These are phyloP conservation scores for Nakaseomyces delphensis DNA, from an alignment of 1,139 yeast genomes.

Conservation along the genomic window DNA sequence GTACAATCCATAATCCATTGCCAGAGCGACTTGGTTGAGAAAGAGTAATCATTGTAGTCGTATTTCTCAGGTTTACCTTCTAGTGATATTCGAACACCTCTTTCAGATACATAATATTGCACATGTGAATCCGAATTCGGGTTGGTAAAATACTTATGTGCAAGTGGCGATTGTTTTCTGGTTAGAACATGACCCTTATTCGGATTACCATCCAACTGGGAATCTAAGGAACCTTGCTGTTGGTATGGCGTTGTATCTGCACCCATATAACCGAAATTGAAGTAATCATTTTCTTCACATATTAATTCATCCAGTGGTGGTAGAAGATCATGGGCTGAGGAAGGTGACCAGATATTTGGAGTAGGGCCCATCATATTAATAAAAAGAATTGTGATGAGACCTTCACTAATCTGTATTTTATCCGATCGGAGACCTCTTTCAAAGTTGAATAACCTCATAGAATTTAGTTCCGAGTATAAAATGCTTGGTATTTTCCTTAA, in stretches of 20 bases:
- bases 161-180: constrained; percentile 50
- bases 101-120: constrained; percentile 66
- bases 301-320: constrained; percentile 31
- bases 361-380: constrained; percentile 51
- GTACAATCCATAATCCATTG: constrained; percentile 93
- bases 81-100: constrained; percentile 53
- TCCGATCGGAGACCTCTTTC: constrained; percentile 60
- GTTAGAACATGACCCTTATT: not conserved
- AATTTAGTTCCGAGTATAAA: constrained; percentile 48
- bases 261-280: constrained; percentile 15
- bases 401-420: constrained; percentile 54
- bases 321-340: constrained; percentile 37
- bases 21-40: constrained; percentile 68
- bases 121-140: constrained; percentile 79
- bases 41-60: constrained; percentile 24
- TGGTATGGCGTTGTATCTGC: too few relatives aligned
- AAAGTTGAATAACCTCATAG: constrained; percentile 62
- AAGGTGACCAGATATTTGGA: constrained; percentile 66
- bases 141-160: constrained; percentile 71
- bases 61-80: constrained; percentile 34
- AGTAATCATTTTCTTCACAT: constrained; percentile 27
- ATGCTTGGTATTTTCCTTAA: constrained; percentile 41
- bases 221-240: not conserved
- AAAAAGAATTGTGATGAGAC: constrained; percentile 59
- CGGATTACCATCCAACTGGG: not conserved